Percentiles rank a stretch among this genome's conserved stretches.
Conservation (phyloP, 2,329 filamentous ascomycete genomes). For the Ascomycota sp. region DNA sequence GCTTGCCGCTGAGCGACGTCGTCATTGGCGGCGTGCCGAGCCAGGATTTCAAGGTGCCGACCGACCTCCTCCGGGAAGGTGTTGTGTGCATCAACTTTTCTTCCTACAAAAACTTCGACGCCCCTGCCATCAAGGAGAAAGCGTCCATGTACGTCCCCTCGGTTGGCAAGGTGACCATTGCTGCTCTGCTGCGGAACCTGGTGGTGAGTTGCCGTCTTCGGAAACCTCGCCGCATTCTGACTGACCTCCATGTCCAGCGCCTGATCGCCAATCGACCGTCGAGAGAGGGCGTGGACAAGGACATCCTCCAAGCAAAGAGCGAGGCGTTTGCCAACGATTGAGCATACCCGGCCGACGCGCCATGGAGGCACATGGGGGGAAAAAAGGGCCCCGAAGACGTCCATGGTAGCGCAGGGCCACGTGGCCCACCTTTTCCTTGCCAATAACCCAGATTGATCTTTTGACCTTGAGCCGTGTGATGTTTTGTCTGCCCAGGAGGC, state of each 20-base stretch:
- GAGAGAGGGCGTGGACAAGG: slow-evolving; percentile 14
- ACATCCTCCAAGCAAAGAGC: slow-evolving; percentile 16
- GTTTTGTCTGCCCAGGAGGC: too few relatives aligned
- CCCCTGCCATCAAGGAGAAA: slow-evolving; percentile 72
- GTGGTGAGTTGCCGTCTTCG: slow-evolving; percentile 34
- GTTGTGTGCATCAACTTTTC: slow-evolving; percentile 98
- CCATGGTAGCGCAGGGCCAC: too few relatives aligned
- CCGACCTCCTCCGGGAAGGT: slow-evolving; percentile 61
- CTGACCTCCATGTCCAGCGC: slow-evolving; percentile 13
- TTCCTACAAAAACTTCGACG: slow-evolving; percentile 79
- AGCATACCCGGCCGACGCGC: neutral
- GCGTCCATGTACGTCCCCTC: slow-evolving; percentile 92
- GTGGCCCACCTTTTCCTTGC: too few relatives aligned
- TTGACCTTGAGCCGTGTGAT: too few relatives aligned
- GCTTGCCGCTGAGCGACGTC: slow-evolving; percentile 72
- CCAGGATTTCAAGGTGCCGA: slow-evolving; percentile 75
- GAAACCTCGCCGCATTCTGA: neutral
- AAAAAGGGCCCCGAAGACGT: too few relatives aligned
- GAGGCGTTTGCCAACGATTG: slow-evolving; percentile 20
- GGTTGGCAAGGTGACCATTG: slow-evolving; percentile 93
- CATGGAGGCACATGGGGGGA: too few relatives aligned
- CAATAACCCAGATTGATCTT: too few relatives aligned
- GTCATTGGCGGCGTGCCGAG: slow-evolving; percentile 82
- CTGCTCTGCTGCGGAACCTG: slow-evolving; percentile 69
- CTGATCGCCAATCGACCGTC: slow-evolving; percentile 26